Evolutionary conservation across 1,284 basidiomycete genomes (phyloP), one percentile per base, ranked within the genome.

Genomic region (Irpex sp.): DNA sequence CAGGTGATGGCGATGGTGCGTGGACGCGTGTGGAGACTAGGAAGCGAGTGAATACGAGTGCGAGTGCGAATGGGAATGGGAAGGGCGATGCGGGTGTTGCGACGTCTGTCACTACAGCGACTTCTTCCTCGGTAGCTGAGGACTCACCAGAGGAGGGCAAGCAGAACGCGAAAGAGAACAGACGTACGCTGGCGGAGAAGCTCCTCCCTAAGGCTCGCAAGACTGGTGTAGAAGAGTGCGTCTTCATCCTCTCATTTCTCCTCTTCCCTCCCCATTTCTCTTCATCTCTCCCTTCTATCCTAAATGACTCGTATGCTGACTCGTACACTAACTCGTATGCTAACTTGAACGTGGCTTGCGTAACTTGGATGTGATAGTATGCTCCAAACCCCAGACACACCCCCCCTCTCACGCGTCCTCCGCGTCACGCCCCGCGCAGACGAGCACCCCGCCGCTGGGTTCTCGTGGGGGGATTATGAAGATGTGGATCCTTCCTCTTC

Each of bases 381-480:
- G 81, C 75, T 87, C 54, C 82, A 85, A 65, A 78, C 77, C 19
- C 76, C 87, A 2, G 82, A 86, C 67, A 72, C 82, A 63, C 83
- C 84, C 2, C 73, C 78, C 3, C 57, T 84, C 7, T 75, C 84
- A 9, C 83, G 85, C 39, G 86, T 90, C 56, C 82, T 88, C 77
- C 84, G 84, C 12, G 79, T 89, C 2, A 78, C 79, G 63, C 82
- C 88, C 5, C 71, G 67, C 4, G 73, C 82, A 14, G 78, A 78
- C 58, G 84, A 88, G 61, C 74, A 78, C 51, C 86, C 87, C 16
- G 84, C 82, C 4, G 72, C 77, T 10, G 87, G 87, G 0, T 88
- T 86, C 71, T 83, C 86, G 0, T 89, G 87, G 88, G 85, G 75
- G 0, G 88, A 90, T 74, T 90, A 90, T 67, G 90, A 90, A 61